Evolutionary conservation across 1,284 basidiomycete species (phyloP).

Genomic region (Boletus smithii): DNA sequence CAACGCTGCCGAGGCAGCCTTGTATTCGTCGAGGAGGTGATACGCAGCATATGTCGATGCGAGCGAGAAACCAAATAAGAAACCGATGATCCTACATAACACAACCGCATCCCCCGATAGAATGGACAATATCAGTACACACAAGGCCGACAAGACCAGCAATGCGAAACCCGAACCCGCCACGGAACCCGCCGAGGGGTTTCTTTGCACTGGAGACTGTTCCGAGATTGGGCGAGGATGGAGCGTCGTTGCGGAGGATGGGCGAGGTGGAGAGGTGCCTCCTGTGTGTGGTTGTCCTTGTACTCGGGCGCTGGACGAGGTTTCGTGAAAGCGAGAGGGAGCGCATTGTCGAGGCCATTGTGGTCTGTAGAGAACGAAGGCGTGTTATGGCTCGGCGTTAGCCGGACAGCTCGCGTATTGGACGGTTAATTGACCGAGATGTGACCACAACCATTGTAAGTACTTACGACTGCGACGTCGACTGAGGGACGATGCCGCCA

Average conservation of each 20-base stretch:
- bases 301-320: constrained; percentile 22
- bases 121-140: constrained; percentile 12
- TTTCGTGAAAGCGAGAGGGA: constrained; percentile 30
- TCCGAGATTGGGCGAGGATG: constrained; percentile 49
- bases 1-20: constrained; percentile 76
- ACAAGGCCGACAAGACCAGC: background rate
- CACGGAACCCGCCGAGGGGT: constrained; percentile 82
- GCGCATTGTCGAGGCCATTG: constrained; percentile 43
- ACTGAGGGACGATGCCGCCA: constrained; percentile 42
- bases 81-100: constrained; percentile 78
- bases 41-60: constrained; percentile 84
- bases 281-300: too few relatives aligned
- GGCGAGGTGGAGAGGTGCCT: constrained; percentile 41
- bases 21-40: constrained; percentile 87
- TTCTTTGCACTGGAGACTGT: constrained; percentile 61
- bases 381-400: constrained; percentile 22
- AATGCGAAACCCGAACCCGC: constrained; percentile 56
- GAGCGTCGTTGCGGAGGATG: constrained; percentile 46
- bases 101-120: background rate
- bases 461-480: too few relatives aligned
- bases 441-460: too few relatives aligned
- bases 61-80: constrained; percentile 85
- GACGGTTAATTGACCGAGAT: too few relatives aligned
- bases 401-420: constrained; percentile 14
- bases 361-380: constrained; percentile 4